These are phyloP conservation scores for Pelargonium cotyledonis DNA, from an alignment of 441 rosid species.

Conservation along the genomic window DNA sequence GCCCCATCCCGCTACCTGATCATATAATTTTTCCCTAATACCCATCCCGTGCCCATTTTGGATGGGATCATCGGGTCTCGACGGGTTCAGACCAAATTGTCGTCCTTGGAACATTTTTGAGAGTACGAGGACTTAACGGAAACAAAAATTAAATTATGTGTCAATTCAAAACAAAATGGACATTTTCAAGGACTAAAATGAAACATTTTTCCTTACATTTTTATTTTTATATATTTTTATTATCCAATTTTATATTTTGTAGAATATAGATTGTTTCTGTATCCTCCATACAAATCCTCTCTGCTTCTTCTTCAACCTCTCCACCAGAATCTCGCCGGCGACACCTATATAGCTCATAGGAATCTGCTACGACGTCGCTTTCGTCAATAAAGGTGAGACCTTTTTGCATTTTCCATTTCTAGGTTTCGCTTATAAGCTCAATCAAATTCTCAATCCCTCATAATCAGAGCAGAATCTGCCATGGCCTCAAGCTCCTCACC, in stretches of 20 bases:
- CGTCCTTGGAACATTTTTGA: too few relatives aligned
- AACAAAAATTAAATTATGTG: too few relatives aligned
- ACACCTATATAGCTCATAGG: not conserved
- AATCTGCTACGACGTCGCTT: not conserved
- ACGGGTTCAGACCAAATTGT: too few relatives aligned
- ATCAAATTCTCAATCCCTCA: not conserved
- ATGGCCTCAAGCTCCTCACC: not conserved
- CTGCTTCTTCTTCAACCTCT: not conserved
- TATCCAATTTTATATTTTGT: not conserved
- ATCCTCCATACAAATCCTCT: conserved; percentile 5
- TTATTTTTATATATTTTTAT: not conserved
- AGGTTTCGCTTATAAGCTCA: not conserved
- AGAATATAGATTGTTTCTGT: conserved; percentile 4
- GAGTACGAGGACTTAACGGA: too few relatives aligned
- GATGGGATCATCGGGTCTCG: too few relatives aligned
- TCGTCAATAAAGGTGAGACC: not conserved
- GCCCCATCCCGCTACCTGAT: too few relatives aligned
- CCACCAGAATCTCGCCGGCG: conserved; percentile 10
- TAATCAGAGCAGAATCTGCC: not conserved
- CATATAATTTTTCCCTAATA: too few relatives aligned
- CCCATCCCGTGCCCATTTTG: too few relatives aligned
- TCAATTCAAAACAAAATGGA: too few relatives aligned
- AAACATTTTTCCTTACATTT: too few relatives aligned
- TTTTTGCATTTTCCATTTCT: not conserved
- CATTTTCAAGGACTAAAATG: too few relatives aligned